Conservation (phyloP, 768 basidiomycete species). For the Trametes meyenii region DNA sequence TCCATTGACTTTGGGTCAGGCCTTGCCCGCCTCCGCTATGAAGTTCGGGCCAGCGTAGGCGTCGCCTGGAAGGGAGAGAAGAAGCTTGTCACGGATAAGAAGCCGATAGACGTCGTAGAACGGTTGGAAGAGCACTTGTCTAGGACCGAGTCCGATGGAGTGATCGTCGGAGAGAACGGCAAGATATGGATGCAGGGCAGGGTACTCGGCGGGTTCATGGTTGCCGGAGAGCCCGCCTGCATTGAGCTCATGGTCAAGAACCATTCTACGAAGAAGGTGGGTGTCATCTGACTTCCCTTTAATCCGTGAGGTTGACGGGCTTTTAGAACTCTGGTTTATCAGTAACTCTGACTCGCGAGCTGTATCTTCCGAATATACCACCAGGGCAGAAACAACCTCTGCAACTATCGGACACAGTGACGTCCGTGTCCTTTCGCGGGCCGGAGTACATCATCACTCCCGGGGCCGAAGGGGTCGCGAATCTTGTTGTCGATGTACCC, state of each 20-base stretch:
- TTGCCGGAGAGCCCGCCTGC: conserved; percentile 71
- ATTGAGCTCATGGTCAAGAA: conserved; percentile 83
- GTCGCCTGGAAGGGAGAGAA: conserved; percentile 79
- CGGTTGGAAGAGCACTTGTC: conserved; percentile 39
- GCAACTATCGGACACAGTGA: conserved; percentile 67
- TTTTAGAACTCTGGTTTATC: conserved; percentile 68
- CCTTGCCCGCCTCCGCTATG: conserved; percentile 70
- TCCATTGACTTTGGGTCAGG: conserved; percentile 73
- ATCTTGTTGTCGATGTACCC: conserved; percentile 81
- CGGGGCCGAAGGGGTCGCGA: conserved; percentile 77
- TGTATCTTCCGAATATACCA: conserved; percentile 54
- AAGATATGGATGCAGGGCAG: conserved; percentile 78
- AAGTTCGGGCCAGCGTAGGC: conserved; percentile 70
- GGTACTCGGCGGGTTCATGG: conserved; percentile 60
- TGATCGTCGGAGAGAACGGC: conserved; percentile 75
- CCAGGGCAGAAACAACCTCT: conserved; percentile 49
- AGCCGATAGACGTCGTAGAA: conserved; percentile 68
- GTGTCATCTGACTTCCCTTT: conserved; percentile 12
- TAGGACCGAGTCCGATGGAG: conserved; percentile 54
- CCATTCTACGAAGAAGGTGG: conserved; percentile 77
- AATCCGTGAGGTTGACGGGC: neutral
- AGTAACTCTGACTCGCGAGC: conserved; percentile 59
- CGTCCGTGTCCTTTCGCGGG: conserved; percentile 71
- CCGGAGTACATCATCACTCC: conserved; percentile 75
- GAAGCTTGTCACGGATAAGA: conserved; percentile 63